Conservation (phyloP, 306 rosid genomes). For the Ammopiptanthus mongolicus region DNA sequence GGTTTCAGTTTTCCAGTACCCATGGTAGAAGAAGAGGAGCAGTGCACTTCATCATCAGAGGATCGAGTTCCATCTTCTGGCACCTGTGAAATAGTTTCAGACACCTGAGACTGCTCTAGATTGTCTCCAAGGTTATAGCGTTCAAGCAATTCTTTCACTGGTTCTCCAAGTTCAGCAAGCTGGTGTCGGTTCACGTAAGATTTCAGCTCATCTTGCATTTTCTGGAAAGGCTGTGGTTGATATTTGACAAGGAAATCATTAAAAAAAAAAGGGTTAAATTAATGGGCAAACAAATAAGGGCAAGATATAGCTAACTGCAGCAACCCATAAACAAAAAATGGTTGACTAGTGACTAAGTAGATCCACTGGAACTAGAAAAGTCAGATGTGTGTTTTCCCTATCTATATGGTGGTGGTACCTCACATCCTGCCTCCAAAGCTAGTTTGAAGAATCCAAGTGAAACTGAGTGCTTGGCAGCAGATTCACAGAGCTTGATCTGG, state of each 20-base stretch:
- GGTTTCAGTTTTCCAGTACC: slow-evolving; percentile 50
- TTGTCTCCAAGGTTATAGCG: slow-evolving; percentile 38
- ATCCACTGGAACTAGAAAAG: background rate
- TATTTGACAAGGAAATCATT: background rate
- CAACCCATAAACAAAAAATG: background rate
- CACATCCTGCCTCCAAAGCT: slow-evolving; percentile 79
- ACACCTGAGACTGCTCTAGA: slow-evolving; percentile 52
- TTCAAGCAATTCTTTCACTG: slow-evolving; percentile 53
- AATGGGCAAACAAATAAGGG: background rate
- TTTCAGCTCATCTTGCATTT: slow-evolving; percentile 60
- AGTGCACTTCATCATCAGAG: slow-evolving; percentile 64
- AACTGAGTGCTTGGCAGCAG: slow-evolving; percentile 63
- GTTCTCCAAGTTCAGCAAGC: slow-evolving; percentile 45
- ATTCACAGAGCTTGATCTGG: slow-evolving; percentile 85
- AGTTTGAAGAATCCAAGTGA: slow-evolving; percentile 86
- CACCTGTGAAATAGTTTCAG: slow-evolving; percentile 58
- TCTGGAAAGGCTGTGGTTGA: slow-evolving; percentile 55
- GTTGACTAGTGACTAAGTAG: background rate
- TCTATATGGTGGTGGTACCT: slow-evolving; percentile 42
- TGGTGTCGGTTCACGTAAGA: slow-evolving; percentile 47
- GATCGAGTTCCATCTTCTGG: slow-evolving; percentile 62
- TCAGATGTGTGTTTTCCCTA: background rate
- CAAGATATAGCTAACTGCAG: background rate
- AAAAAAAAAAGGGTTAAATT: background rate
- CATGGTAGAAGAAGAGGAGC: slow-evolving; percentile 43